Conservation (phyloP, 2,329 filamentous ascomycete species). For the Hypoxylon sp. region DNA sequence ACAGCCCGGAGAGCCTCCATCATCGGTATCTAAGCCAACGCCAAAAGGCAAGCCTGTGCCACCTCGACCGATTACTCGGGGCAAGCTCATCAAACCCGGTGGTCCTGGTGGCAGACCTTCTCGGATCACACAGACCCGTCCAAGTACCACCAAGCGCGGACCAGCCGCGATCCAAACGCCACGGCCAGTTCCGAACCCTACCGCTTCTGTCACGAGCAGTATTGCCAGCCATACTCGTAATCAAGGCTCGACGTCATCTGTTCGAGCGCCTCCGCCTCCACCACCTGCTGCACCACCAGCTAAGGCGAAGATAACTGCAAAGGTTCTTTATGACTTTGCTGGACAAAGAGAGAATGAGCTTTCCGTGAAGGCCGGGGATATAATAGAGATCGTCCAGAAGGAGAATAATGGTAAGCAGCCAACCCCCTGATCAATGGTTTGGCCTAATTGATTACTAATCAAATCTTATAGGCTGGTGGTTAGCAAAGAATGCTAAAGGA, state of each 20-base stretch:
- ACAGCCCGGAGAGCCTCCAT: constrained; percentile 84
- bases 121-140: constrained; percentile 71
- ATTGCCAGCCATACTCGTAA: constrained; percentile 69
- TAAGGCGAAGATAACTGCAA: constrained; percentile 81
- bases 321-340: constrained; percentile 92
- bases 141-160: constrained; percentile 53
- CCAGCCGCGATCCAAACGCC: constrained; percentile 51
- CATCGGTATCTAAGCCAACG: constrained; percentile 85
- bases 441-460: constrained; percentile 53
- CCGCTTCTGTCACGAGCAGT: constrained; percentile 50
- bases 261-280: constrained; percentile 72
- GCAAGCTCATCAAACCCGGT: constrained; percentile 91
- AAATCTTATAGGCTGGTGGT: constrained; percentile 85
- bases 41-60: constrained; percentile 89
- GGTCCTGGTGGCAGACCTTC: constrained; percentile 87
- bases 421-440: constrained; percentile 21
- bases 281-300: constrained; percentile 76
- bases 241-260: constrained; percentile 66
- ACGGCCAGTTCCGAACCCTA: constrained; percentile 58
- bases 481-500: constrained; percentile 79
- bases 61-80: constrained; percentile 90
- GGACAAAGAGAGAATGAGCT: constrained; percentile 90
- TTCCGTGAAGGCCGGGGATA: constrained; percentile 81
- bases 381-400: constrained; percentile 93
- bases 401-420: constrained; percentile 87